A percentile compares a stretch with the other conserved stretches of the same genome.
These are phyloP conservation scores for Theileria sp. DNA, from an alignment of 169 alveolate species.

Conservation along the genomic window DNA sequence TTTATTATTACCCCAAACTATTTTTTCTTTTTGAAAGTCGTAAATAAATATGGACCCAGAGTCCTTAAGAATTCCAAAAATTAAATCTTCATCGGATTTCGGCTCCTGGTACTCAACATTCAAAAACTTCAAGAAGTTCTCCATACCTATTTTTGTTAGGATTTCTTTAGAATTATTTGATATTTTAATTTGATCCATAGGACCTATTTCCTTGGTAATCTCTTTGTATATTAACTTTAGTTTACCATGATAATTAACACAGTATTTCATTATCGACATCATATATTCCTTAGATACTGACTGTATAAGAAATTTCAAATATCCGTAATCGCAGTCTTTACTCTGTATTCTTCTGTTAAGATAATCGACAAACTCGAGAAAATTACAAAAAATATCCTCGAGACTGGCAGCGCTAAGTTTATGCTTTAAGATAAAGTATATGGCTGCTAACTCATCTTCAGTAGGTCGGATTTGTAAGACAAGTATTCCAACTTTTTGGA, in stretches of 20 bases:
- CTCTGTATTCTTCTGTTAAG: conserved; percentile 1
- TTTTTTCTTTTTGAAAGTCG: conserved; percentile 9
- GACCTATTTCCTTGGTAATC: not conserved
- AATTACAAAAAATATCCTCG: not conserved
- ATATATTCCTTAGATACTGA: not conserved
- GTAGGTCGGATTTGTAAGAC: not conserved
- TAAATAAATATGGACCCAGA: not conserved
- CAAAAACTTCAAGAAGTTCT: not conserved
- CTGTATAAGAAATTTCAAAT: not conserved
- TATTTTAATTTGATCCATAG: not conserved
- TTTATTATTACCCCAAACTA: not conserved
- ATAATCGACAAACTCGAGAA: not conserved
- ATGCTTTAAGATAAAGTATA: not conserved
- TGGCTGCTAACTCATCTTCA: not conserved
- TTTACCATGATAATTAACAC: not conserved
- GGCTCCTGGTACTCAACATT: not conserved
- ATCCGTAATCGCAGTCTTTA: not conserved
- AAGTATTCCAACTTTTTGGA: not conserved
- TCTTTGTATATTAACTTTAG: not conserved
- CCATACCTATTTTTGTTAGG: not conserved
- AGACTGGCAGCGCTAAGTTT: not conserved
- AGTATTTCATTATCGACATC: not conserved
- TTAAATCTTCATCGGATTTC: not conserved
- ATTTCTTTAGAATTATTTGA: not conserved
- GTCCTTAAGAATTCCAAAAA: conserved; percentile 13